phyloP scores from a whole-genome alignment of 1,284 basidiomycete species.

The Leccinum proliferum region DNA sequence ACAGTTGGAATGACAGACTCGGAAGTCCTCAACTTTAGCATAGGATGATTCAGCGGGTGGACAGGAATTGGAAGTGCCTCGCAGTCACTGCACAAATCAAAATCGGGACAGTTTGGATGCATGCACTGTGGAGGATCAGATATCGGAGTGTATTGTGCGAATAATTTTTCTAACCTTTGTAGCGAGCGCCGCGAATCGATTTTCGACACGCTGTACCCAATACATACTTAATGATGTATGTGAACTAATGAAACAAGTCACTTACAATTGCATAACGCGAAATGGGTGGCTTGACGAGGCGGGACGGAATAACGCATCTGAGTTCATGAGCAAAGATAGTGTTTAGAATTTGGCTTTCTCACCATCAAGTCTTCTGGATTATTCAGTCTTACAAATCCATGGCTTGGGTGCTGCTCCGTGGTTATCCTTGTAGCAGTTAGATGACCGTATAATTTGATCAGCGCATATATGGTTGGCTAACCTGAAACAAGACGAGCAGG shows the following conservation, averaged over 20 bases:
- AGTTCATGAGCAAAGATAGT: neutral
- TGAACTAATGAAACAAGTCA: neutral
- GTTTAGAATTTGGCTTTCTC: neutral
- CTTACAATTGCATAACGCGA: conserved; percentile 50
- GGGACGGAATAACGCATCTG: conserved; percentile 23
- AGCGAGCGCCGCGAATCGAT: conserved; percentile 58
- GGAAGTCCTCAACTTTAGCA: conserved; percentile 70
- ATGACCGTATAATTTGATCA: conserved; percentile 1
- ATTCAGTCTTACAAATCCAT: conserved; percentile 69
- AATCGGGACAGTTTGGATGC: conserved; percentile 77
- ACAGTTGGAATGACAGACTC: conserved; percentile 50
- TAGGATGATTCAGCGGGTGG: conserved; percentile 70
- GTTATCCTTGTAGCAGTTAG: conserved; percentile 44
- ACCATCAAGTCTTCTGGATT: conserved; percentile 56
- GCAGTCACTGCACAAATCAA: conserved; percentile 78
- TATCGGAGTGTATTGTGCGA: neutral
- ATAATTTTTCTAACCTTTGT: conserved; percentile 46
- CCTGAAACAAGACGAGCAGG: conserved; percentile 69
- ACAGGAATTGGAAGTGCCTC: conserved; percentile 76
- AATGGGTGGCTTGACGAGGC: conserved; percentile 30
- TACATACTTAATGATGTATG: neutral
- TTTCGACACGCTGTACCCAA: conserved; percentile 42
- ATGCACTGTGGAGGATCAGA: conserved; percentile 53
- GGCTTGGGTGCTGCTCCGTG: conserved; percentile 67
- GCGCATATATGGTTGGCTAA: conserved; percentile 22